Evolutionary conservation across 2,329 filamentous ascomycete species (phyloP).

Genomic region (Stylonectria norvegica): DNA sequence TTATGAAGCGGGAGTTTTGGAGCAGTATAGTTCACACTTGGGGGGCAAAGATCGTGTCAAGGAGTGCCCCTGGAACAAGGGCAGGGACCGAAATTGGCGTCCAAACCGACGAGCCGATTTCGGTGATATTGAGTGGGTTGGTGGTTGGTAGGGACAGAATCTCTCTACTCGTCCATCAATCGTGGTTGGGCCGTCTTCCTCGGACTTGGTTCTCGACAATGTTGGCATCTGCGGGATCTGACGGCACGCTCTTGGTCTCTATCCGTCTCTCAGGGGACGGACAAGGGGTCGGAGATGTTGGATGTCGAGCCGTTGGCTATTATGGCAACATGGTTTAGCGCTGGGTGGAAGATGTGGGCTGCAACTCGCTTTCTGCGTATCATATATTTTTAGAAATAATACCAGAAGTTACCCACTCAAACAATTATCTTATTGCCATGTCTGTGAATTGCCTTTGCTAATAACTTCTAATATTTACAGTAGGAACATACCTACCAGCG

Average conservation of each 20-base stretch:
- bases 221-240: too few relatives aligned
- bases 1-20: conserved; percentile 47
- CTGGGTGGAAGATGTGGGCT: conserved; percentile 34
- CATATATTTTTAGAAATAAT: conserved; percentile 46
- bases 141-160: conserved; percentile 70
- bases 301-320: too few relatives aligned
- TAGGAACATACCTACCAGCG: too few relatives aligned
- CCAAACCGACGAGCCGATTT: conserved; percentile 63
- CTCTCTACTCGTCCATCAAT: conserved; percentile 49
- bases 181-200: conserved; percentile 50
- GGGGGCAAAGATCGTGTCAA: conserved; percentile 43
- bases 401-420: conserved; percentile 67
- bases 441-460: not conserved
- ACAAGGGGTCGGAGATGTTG: too few relatives aligned
- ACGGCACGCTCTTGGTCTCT: too few relatives aligned
- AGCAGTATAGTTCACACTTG: conserved; percentile 38
- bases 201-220: not conserved
- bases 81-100: conserved; percentile 60
- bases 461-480: not conserved
- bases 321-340: conserved; percentile 1
- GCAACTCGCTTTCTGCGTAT: conserved; percentile 65
- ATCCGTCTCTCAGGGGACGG: too few relatives aligned
- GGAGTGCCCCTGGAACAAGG: conserved; percentile 56
- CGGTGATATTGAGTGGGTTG: conserved; percentile 89
- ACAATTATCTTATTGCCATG: conserved; percentile 4